phyloP scores from a whole-genome alignment of 2,329 filamentous ascomycete genomes.

The Aspergillus ruber region DNA sequence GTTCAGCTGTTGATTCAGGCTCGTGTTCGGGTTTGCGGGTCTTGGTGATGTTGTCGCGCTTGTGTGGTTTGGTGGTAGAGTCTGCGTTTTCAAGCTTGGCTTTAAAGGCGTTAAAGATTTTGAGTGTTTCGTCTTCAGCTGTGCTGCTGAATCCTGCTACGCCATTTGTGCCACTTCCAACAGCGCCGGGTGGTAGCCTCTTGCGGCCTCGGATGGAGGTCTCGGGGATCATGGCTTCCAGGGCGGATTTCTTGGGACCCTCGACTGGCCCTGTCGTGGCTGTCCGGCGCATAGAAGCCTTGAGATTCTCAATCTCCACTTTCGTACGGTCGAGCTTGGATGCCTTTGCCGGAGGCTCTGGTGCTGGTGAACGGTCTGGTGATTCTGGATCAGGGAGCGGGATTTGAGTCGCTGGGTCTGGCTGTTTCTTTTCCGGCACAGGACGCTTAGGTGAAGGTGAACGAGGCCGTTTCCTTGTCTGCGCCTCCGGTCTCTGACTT shows the following conservation, averaged over 20 bases:
- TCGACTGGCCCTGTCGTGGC: slow-evolving; percentile 26
- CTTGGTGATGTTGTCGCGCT: slow-evolving; percentile 19
- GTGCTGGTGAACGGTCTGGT: slow-evolving; percentile 28
- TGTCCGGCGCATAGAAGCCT: slow-evolving; percentile 43
- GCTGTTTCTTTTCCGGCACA: slow-evolving; percentile 25
- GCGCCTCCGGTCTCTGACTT: slow-evolving; percentile 7
- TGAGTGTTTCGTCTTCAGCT: slow-evolving; percentile 58
- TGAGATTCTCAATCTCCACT: slow-evolving; percentile 40
- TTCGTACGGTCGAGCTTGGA: slow-evolving; percentile 38
- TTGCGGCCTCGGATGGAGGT: slow-evolving; percentile 42
- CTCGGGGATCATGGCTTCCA: slow-evolving; percentile 44
- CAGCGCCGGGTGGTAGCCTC: slow-evolving; percentile 36
- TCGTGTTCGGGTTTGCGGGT: too few species aligned
- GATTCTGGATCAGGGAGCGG: slow-evolving; percentile 41
- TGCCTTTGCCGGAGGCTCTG: slow-evolving; percentile 25
- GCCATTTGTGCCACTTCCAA: slow-evolving; percentile 46
- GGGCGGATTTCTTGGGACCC: slow-evolving; percentile 38
- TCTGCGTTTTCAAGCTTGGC: slow-evolving; percentile 58
- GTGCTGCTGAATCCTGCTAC: slow-evolving; percentile 46
- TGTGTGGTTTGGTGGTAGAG: not conserved
- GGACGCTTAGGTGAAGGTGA: slow-evolving; percentile 26
- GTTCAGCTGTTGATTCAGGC: too few species aligned
- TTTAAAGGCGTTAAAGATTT: slow-evolving; percentile 72
- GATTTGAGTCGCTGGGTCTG: slow-evolving; percentile 39
- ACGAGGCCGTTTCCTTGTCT: slow-evolving; percentile 24